Evolutionary conservation across 495 filamentous ascomycete genomes (phyloP).

Genomic region (Penicillium chermesinum): DNA sequence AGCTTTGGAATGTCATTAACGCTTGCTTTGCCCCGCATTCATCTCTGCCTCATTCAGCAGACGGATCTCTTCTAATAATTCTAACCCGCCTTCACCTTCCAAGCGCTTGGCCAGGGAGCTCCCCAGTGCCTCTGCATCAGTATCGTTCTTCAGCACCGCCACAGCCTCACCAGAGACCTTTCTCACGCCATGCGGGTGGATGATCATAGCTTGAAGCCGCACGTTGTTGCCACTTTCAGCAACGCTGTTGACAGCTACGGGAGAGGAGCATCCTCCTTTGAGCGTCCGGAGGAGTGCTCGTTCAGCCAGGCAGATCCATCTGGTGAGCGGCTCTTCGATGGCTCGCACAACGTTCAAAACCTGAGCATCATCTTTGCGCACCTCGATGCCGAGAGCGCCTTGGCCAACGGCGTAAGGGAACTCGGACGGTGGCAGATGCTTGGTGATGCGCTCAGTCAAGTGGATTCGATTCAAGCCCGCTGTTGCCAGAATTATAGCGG

Average conservation of each 20-base stretch:
- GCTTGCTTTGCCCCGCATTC: no score
- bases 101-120: constrained; percentile 1
- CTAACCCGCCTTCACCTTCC: constrained; percentile 5
- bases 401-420: constrained; percentile 9
- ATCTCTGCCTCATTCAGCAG: constrained; percentile 2
- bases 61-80: constrained; percentile 5
- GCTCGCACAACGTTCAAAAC: constrained; percentile 1
- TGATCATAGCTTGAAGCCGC: constrained; percentile 4
- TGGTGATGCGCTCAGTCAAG: constrained; percentile 5
- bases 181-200: constrained; percentile 9
- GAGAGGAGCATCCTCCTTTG: constrained; percentile 8
- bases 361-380: constrained; percentile 1
- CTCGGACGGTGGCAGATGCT: constrained; percentile 3
- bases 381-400: constrained; percentile 8
- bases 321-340: constrained; percentile 6
- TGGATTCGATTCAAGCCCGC: constrained; percentile 10
- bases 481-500: constrained; percentile 9
- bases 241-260: constrained; percentile 4
- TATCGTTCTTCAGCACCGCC: neutral
- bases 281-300: constrained; percentile 6
- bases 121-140: constrained; percentile 4
- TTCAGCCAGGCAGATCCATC: constrained; percentile 10
- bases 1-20: no score
- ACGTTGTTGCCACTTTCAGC: neutral
- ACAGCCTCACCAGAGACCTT: neutral